phyloP scores from a whole-genome alignment of 1,284 basidiomycete species.

The Xerocomus minutiporus region DNA sequence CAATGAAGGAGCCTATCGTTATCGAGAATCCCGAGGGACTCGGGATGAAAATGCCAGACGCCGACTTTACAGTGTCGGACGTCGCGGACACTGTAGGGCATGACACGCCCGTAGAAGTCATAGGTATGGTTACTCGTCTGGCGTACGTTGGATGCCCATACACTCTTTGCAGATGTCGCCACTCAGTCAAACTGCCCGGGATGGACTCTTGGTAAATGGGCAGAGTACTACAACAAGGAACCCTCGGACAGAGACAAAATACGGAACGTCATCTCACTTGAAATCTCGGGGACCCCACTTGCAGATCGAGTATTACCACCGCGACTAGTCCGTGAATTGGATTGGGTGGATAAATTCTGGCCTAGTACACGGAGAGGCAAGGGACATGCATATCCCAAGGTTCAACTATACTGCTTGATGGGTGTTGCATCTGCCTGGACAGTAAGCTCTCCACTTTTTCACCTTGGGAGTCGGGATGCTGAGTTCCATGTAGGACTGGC shows the following conservation, averaged over 20 bases:
- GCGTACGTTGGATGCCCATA: slow-evolving; percentile 2
- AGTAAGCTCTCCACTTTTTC: slow-evolving; percentile 41
- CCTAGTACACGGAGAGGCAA: slow-evolving; percentile 69
- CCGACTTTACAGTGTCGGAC: slow-evolving; percentile 67
- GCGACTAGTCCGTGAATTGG: slow-evolving; percentile 79
- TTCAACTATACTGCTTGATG: slow-evolving; percentile 96
- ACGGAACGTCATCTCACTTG: slow-evolving; percentile 85
- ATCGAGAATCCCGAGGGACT: slow-evolving; percentile 73
- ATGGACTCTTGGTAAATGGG: slow-evolving; percentile 91
- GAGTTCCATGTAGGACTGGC: slow-evolving; percentile 77
- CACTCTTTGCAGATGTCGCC: slow-evolving; percentile 60
- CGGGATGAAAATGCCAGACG: slow-evolving; percentile 80
- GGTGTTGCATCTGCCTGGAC: slow-evolving; percentile 86
- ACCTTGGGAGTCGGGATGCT: slow-evolving; percentile 2
- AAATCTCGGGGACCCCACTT: slow-evolving; percentile 75
- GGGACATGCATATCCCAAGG: slow-evolving; percentile 82
- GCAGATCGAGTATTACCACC: slow-evolving; percentile 80
- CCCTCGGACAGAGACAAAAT: slow-evolving; percentile 73
- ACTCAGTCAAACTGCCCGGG: slow-evolving; percentile 75
- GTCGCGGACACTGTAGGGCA: slow-evolving; percentile 78
- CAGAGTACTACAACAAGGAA: slow-evolving; percentile 75
- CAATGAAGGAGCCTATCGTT: slow-evolving; percentile 74
- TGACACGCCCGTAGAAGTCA: slow-evolving; percentile 80
- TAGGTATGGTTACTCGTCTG: slow-evolving; percentile 52
- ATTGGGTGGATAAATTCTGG: slow-evolving; percentile 98